A percentile compares a stretch with the other conserved stretches of the same genome.
phyloP scores from a whole-genome alignment of 2,329 filamentous ascomycete species.

The Phyllosticta ampelicida region DNA sequence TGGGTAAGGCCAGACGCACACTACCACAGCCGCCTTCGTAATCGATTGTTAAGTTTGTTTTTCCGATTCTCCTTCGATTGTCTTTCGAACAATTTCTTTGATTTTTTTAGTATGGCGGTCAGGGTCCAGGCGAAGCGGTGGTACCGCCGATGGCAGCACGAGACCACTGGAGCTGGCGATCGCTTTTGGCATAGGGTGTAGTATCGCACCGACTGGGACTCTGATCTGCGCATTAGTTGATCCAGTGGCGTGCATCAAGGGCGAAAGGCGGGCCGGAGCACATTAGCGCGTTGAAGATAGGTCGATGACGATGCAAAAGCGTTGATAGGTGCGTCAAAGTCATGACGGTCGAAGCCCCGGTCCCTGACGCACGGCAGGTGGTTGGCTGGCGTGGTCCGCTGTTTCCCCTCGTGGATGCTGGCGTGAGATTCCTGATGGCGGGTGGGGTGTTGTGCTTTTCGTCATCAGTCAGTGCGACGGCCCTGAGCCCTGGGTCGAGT shows the following conservation, averaged over 20 bases:
- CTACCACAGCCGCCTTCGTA: not conserved
- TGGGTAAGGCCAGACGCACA: not conserved
- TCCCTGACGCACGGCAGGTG: not conserved
- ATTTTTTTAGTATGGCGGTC: not conserved
- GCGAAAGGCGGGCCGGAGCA: not conserved
- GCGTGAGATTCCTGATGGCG: slow-evolving; percentile 1
- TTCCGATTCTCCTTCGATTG: not conserved
- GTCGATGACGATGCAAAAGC: not conserved
- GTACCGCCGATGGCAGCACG: not conserved
- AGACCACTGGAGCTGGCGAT: not conserved
- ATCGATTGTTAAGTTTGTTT: too few relatives aligned
- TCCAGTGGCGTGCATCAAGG: not conserved
- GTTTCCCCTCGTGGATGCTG: not conserved
- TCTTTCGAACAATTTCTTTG: not conserved
- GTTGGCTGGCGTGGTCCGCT: not conserved
- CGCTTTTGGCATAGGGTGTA: not conserved
- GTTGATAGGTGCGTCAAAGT: not conserved
- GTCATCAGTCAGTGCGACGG: not conserved
- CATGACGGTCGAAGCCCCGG: not conserved
- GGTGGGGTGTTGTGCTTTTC: slow-evolving; percentile 10
- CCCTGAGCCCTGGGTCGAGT: not conserved
- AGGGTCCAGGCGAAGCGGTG: not conserved
- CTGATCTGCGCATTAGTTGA: not conserved
- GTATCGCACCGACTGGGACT: not conserved
- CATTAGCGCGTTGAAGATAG: not conserved